Evolutionary conservation across 1,284 basidiomycete species (phyloP).

Genomic region (Ceratobasidium sp.): DNA sequence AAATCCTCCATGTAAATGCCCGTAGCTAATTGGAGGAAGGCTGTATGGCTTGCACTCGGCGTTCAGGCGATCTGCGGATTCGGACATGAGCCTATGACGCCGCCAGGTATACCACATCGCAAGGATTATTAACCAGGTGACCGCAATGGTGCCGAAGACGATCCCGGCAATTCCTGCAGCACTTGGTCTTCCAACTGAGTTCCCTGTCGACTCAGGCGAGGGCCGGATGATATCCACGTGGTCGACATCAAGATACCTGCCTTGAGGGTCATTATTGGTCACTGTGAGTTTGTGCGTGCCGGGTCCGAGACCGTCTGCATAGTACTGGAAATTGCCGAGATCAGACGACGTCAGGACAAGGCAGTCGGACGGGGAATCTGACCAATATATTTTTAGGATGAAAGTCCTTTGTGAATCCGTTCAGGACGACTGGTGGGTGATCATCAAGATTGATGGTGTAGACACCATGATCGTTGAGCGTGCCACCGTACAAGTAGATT

Average conservation of each 20-base stretch:
- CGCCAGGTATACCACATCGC: neutral
- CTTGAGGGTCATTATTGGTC: conserved; percentile 15
- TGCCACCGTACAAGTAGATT: conserved; percentile 35
- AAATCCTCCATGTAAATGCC: neutral
- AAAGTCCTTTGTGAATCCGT: conserved; percentile 14
- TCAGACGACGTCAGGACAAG: neutral
- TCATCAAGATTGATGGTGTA: conserved; percentile 12
- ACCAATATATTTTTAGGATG: conserved; percentile 15
- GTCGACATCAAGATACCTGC: conserved; percentile 28
- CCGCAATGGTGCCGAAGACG: neutral
- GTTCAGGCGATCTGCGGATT: neutral
- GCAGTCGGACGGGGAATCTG: neutral
- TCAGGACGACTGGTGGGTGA: conserved; percentile 3
- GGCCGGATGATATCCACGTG: conserved; percentile 33
- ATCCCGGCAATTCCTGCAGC: neutral
- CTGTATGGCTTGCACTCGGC: neutral
- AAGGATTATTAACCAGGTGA: neutral
- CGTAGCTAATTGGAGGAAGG: neutral
- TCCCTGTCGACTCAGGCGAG: neutral
- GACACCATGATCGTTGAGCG: conserved; percentile 16
- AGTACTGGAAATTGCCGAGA: conserved; percentile 3
- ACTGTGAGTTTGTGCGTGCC: conserved; percentile 33
- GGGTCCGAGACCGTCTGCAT: conserved; percentile 36
- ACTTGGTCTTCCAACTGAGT: too few species aligned
- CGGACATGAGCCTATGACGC: neutral